Evolutionary conservation across 257 asterid species (phyloP), one percentile per base, ranked within the genome.

Genomic region (Scutellaria baicalensis): DNA sequence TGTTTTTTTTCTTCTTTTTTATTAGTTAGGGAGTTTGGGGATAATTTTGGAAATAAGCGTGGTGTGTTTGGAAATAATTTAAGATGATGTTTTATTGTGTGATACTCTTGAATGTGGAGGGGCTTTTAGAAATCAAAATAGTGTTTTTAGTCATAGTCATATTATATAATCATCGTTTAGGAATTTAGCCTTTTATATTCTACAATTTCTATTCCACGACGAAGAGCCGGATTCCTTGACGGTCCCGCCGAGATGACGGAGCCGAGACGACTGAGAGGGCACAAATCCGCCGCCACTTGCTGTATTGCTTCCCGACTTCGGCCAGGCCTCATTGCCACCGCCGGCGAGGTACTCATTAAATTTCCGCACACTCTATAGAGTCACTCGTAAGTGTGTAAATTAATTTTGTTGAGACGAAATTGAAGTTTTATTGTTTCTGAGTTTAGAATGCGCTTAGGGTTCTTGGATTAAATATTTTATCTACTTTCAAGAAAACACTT

Each of bases 241-340:
- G 58, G 43, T 59, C 69, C 77, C 11, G 78, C 60, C 35, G 74
- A 9, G 58, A 77, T 80, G 95, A 52, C 80, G 83, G 93, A 81
- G 76, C 84, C 96, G 12, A 82, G 99, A 68, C 81, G 87, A 20
- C 73, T 94, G 74, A 81, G 75, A 69, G 97, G 97, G 36, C 97
- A 89, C 77, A 80, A 59, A 68, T 88, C 84, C 65, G 81, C 93
- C 16, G 86, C 96, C 73, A 91, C 90, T 45, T 86, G 90, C 83
- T 94, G 97, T 66, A 70, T 91, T 52, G 93, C 97, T 75, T 94
- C 97, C 64, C 66, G 63, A 9, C 58, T 58, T 77, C 89, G 93
- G 57, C 95, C 97, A 59, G 97, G 93, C 68, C 42, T 91, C 36
- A 67, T 91, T 33, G 92, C 89, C 79, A 88, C 97, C 9, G 90